Percentiles rank a stretch among this genome's conserved stretches.
These are phyloP conservation scores for Endocalyx cinctus DNA, from an alignment of 2,329 filamentous ascomycete species.

Conservation along the genomic window DNA sequence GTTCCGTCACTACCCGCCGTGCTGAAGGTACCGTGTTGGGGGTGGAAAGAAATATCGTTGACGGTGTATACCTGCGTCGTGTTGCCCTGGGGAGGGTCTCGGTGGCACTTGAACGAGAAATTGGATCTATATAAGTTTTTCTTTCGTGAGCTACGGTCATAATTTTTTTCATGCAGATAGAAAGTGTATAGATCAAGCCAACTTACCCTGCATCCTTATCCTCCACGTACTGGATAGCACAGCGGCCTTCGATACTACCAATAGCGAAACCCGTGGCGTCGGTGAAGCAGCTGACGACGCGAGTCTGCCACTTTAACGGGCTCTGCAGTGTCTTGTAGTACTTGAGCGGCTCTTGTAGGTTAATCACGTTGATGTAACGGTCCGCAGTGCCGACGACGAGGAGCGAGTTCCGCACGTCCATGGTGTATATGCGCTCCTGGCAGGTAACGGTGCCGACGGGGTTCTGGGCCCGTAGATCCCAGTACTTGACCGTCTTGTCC, in stretches of 20 bases:
- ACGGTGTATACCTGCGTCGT: conserved; percentile 88
- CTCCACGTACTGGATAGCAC: conserved; percentile 96
- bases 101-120: conserved; percentile 99
- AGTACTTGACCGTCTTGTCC: conserved; percentile 90
- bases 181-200: no score
- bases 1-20: conserved; percentile 94
- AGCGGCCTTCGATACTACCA: conserved; percentile 93
- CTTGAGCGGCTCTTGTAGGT: conserved; percentile 79
- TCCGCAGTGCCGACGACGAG: conserved; percentile 92
- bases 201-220: conserved; percentile 78
- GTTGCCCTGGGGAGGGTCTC: conserved; percentile 71
- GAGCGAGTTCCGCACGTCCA: conserved; percentile 85
- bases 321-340: conserved; percentile 97
- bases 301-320: conserved; percentile 96
- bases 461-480: conserved; percentile 68
- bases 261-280: conserved; percentile 91
- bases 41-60: conserved; percentile 97
- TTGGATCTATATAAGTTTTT: conserved; percentile 74
- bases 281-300: conserved; percentile 90
- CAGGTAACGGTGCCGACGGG: conserved; percentile 62
- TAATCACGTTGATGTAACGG: conserved; percentile 92
- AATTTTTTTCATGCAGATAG: no score
- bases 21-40: conserved; percentile 94
- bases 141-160: no score
- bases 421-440: conserved; percentile 80